A percentile compares a stretch with the other conserved stretches of the same genome.
Evolutionary conservation across 331 rosid species (phyloP).

Genomic region (Pyracantha coccinea): DNA sequence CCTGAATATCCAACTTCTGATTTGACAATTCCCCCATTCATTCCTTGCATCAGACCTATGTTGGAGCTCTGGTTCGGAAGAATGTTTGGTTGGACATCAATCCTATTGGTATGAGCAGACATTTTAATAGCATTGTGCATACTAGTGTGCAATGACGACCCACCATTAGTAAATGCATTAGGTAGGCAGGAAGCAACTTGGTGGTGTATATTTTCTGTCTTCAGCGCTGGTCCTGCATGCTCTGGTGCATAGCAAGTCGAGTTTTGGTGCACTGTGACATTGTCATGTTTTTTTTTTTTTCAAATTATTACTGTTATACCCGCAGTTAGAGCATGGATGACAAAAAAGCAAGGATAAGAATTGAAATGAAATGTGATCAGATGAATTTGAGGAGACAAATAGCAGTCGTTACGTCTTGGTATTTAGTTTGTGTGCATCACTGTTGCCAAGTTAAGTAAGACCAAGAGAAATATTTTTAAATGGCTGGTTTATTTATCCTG

Average conservation of each 20-base stretch:
- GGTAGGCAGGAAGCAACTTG: constrained; percentile 49
- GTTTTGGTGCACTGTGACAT: constrained; percentile 51
- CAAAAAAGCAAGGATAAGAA: background rate
- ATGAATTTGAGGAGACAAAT: background rate
- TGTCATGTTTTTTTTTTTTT: too few species aligned
- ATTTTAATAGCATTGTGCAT: constrained; percentile 55
- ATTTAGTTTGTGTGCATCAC: too few species aligned
- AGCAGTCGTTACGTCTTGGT: too few species aligned
- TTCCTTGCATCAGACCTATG: constrained; percentile 63
- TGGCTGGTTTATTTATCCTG: background rate
- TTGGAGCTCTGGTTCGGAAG: constrained; percentile 48
- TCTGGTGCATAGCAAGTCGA: constrained; percentile 44
- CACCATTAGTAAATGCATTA: constrained; percentile 55
- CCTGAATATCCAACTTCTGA: constrained; percentile 72
- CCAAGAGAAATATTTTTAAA: background rate
- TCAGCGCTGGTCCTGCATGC: constrained; percentile 41
- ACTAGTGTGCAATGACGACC: constrained; percentile 47
- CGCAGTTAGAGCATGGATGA: background rate
- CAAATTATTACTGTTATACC: background rate
- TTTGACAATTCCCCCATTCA: constrained; percentile 68
- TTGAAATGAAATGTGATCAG: background rate
- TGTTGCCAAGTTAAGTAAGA: background rate
- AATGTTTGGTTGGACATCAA: constrained; percentile 47
- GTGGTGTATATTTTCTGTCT: constrained; percentile 54
- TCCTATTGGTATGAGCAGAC: constrained; percentile 54